Conservation (phyloP, 208 protist genomes). For the Trypanosoma lewisi region DNA sequence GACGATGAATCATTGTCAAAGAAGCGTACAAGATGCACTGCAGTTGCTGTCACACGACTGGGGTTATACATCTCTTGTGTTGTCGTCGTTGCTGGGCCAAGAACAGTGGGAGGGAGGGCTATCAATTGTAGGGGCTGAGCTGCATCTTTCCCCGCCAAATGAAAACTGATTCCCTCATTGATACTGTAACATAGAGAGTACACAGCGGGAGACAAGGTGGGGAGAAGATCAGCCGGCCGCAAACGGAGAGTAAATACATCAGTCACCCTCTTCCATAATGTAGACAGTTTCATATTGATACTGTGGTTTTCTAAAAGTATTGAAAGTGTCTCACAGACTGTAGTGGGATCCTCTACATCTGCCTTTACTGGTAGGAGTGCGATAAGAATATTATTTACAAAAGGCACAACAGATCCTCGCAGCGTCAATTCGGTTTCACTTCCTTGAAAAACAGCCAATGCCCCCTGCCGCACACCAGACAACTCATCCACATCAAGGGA, state of each 20-base stretch:
- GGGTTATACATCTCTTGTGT: neutral
- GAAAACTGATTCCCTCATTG: conserved; percentile 53
- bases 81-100: conserved; percentile 10
- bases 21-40: conserved; percentile 29
- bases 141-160: conserved; percentile 20
- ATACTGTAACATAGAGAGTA: conserved; percentile 66
- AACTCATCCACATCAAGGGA: conserved; percentile 26
- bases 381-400: conserved; percentile 36
- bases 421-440: conserved; percentile 39
- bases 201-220: conserved; percentile 21
- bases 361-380: conserved; percentile 32
- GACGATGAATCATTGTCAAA: conserved; percentile 6
- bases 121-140: conserved; percentile 17
- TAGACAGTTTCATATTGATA: conserved; percentile 9
- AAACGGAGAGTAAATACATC: conserved; percentile 29
- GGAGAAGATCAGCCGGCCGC: conserved; percentile 29
- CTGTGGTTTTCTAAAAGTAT: neutral
- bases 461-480: conserved; percentile 8
- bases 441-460: conserved; percentile 42
- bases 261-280: conserved; percentile 22
- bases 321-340: neutral
- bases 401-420: conserved; percentile 44
- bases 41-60: conserved; percentile 16
- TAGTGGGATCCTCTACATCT: neutral
- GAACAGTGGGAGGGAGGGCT: conserved; percentile 29